Base-by-base conservation (phyloP, 2,329 filamentous ascomycete genomes). In the Tolypocladium endophyticum region DNA sequence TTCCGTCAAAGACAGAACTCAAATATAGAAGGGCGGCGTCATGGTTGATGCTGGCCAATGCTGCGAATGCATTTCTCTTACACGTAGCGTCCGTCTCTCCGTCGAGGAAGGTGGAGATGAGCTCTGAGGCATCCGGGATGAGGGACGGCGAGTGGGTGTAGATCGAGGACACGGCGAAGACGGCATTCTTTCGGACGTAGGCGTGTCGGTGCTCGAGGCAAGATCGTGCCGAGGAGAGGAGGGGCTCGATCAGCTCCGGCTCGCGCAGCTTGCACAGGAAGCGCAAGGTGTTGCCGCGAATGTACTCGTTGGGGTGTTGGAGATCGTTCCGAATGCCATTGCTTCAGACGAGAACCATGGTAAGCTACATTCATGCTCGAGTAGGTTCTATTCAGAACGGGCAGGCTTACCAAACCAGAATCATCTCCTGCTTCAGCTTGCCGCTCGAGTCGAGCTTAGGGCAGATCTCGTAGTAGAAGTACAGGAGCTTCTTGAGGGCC, bases 351-450 rank as follows among this genome's bases (percentile, higher is more conserved):
- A 59, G 8, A 18, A 4, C 25, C 14, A 7, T 23, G 33, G 55
- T 60, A 20, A 56, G 57, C 52, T 3, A 45, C 28, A 2, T 5
- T 14, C 11, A 2, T 6, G 9, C 25, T 43, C 23, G 5, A 6
- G 38, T 9, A 20, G 33, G 6, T 20, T 33, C 28, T 3, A 28
- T 14, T 2, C 8, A 16, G 23, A 11, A 23, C n/a, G 23, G 20
- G 25, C 8, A 28, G n/a, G 61, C 71, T 55, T 68, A 97, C 93
- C 94, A 99, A 69, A 99, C 94, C 70, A 99, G 79, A 74, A 99
- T 99, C 91, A 97, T 97, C 79, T 99, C 94, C 77, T 99, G 94
- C 82, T 97, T 97, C 65, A 99, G 80, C 82, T 97, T 99, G 70
- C 94, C 94, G 71, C 81, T 87, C 58, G 87, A 81, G 75, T 99